Evolutionary conservation across 2,329 filamentous ascomycete genomes (phyloP), one percentile per base, ranked within the genome.

Genomic region (Diaporthe ampelina): DNA sequence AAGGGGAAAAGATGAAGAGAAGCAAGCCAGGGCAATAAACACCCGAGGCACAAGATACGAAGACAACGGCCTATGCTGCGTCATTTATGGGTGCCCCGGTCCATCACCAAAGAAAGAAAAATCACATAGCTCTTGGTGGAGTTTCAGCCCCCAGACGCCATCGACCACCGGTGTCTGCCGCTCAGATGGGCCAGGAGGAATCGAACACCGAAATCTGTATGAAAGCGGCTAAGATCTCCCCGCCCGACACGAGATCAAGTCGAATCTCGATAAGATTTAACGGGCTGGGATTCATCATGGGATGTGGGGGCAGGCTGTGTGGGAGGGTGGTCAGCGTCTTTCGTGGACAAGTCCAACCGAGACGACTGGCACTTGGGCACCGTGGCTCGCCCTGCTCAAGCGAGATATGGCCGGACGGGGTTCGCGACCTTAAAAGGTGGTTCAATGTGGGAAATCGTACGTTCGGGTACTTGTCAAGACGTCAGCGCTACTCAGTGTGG

Each of bases 221-320:
- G 35, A 65, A 61, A 67, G 48, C 67, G 43, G 74, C 48, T 68
- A 67, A 50, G 72, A 75, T 73, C 74, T 68, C 54, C 73, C 67
- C 65, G 70, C 54, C 58, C 67, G 65, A 71, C 72, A 68, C 74
- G 71, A 74, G 71, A 74, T 75, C 67, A 61, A 50, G 58, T 59
- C 29, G 72, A 61, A 75, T 75, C 74, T 75, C 74, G 74, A 75
- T 74, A 75, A 75, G 59, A 75, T 63, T 74, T 61, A 17, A 50
- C 58, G 63, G 65, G 50, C 65, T 35, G 40, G 58, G 48, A 54
- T 29, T 65, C 24, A 48, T 19, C n/a, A 52, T 40, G 32, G 43
- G 17, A 48, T 59, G 56, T 61, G 56, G 56, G 69, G 40, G 43
- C 57, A 63, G 45, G 32, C 29, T 52, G 57, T 13, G 61, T 40